Base-by-base conservation (phyloP, 306 rosid species). In the Canavalia ensiformis region DNA sequence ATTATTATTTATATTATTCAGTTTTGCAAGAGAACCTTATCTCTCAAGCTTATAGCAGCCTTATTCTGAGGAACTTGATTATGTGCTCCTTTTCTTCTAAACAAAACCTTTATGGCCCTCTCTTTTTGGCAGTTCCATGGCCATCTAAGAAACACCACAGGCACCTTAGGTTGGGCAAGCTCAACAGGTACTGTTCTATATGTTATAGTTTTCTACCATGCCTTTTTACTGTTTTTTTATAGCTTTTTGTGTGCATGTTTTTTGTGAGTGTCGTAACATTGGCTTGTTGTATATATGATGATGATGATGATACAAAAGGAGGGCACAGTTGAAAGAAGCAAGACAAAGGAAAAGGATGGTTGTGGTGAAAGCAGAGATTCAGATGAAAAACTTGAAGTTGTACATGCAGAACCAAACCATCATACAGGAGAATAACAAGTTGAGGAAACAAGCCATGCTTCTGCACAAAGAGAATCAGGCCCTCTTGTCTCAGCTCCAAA, bases 391-490 rank as follows among this genome's bases (percentile, higher is more conserved):
- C 88, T 82, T 90, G 87, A 91, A 88, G 80, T 69, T 95, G 62
- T 91, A 78, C 76, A 89, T 93, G 93, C 89, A 88, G 87, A 95
- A 95, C 57, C 82, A 92, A 72, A 89, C 69, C 68, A 89, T 95
- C 74, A 89, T 91, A 82, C 91, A 90, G 62, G 94, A 91, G 89
- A 95, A 95, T 55, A 91, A 88, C 80, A 90, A 87, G 93, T 86
- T 95, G 71, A 93, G 92, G 77, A 88, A 89, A 84, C 88, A 85
- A 83, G 97, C 97, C 12, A 83, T 90, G 87, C 88, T 95, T 77
- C 91, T 95, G 78, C 92, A 83, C 72, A 84, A 90, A 72, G 99
- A 95, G 87, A 93, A 95, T 76, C 94, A 91, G 64, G 87, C 82
- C 54, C 87, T 95, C 82, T 83, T 86, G 12, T 86, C 90, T 63